Evolutionary conservation across 306 rosid genomes (phyloP), one percentile per base, ranked within the genome.

Genomic region (Gynostemma pentaphyllum): DNA sequence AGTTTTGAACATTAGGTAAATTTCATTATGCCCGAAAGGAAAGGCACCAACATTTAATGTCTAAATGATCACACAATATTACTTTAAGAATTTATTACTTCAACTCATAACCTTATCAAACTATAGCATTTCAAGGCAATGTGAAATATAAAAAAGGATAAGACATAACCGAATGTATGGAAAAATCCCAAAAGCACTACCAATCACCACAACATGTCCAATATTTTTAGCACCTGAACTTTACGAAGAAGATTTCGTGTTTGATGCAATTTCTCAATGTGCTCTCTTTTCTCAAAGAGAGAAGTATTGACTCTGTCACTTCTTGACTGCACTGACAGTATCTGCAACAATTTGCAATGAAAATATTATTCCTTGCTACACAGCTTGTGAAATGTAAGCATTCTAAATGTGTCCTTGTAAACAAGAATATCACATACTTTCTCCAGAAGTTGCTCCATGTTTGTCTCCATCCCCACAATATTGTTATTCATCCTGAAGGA

Each of bases 381-480:
- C 30, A 34, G 64, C 66, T 23, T 22, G 44, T 37, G 34, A 60
- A 60, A 39, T 11, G 21, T 60, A 15, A 15, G 14, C 22, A 60
- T 60, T 60, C 48, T 60, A 45, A 13, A 23, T 40, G 29, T 14
- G 37, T 42, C 66, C 22, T 36, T 60, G 22, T 39, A 60, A 15
- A 60, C 16, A 40, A 40, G 46, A 41, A 60, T 15, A 40, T 23
- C 65, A n/a, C 46, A 54, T 78, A 78, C 96, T 90, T 91, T 91
- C 21, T 83, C 90, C 57, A 88, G 98, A 47, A 91, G 96, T 55
- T 84, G 86, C 19, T 91, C 98, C 98, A 88, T 91, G 65, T 91
- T 83, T 28, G 78, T 21, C 76, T 88, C 98, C 98, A 88, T 91
- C 75, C 95, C 96, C 15, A 81, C 86, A 66, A 91, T 91, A 72